phyloP scores from a whole-genome alignment of 2,329 filamentous ascomycete genomes.

The Septoria petroselini region DNA sequence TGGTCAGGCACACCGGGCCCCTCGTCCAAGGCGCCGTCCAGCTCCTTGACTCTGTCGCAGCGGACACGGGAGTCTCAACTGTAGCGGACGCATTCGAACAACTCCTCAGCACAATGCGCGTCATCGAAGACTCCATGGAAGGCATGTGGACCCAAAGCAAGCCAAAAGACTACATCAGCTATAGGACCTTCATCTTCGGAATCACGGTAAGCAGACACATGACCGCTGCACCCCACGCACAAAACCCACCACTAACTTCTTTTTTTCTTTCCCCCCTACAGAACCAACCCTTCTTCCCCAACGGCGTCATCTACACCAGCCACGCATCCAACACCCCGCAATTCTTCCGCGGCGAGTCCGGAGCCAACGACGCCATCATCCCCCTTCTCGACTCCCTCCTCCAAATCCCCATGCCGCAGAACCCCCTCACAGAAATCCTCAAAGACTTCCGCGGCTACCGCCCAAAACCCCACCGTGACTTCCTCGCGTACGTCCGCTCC shows the following conservation, averaged over 20 bases:
- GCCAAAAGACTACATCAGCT: slow-evolving; percentile 78
- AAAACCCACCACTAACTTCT: neutral
- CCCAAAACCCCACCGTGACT: slow-evolving; percentile 82
- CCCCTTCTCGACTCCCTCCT: slow-evolving; percentile 85
- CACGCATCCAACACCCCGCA: slow-evolving; percentile 63
- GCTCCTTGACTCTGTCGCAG: slow-evolving; percentile 56
- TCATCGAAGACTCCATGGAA: slow-evolving; percentile 38
- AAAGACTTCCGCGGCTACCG: slow-evolving; percentile 86
- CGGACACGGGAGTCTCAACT: slow-evolving; percentile 20
- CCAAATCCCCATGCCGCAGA: slow-evolving; percentile 81
- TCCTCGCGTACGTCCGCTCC: slow-evolving; percentile 68
- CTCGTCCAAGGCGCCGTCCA: slow-evolving; percentile 70
- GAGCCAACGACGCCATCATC: slow-evolving; percentile 89
- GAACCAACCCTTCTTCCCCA: slow-evolving; percentile 87
- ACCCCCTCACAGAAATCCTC: slow-evolving; percentile 83
- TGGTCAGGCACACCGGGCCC: slow-evolving; percentile 81
- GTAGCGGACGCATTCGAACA: slow-evolving; percentile 30
- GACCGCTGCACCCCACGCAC: too few species aligned
- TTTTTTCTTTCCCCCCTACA: neutral
- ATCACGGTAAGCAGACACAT: slow-evolving; percentile 59
- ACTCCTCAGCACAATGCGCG: slow-evolving; percentile 35
- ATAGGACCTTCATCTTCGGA: slow-evolving; percentile 95
- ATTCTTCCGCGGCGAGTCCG: slow-evolving; percentile 85
- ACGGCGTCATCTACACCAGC: slow-evolving; percentile 86
- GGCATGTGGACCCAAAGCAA: slow-evolving; percentile 87